These are phyloP conservation scores for Apiotrichum montevideense DNA, from an alignment of 1,284 basidiomycete species.

Conservation along the genomic window DNA sequence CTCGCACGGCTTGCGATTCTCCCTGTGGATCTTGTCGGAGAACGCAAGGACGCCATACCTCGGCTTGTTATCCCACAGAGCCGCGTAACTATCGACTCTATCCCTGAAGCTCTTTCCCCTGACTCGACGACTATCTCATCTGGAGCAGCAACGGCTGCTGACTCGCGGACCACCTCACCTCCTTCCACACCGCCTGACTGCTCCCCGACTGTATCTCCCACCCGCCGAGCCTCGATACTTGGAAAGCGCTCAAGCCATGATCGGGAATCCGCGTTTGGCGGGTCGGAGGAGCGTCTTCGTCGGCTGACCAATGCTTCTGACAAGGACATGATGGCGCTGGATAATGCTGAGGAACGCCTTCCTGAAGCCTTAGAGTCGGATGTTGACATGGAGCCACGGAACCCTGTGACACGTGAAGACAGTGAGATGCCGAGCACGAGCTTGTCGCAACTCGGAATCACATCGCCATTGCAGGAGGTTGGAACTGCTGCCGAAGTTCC, in stretches of 20 bases:
- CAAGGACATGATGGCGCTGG: conserved; percentile 2
- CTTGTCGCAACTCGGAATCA: conserved; percentile 10
- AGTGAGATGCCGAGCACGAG: conserved; percentile 7
- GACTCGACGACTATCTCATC: conserved; percentile 29
- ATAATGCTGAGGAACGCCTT: background rate
- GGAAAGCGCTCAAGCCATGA: conserved; percentile 41
- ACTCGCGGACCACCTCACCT: conserved; percentile 10
- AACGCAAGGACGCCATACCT: conserved; percentile 8
- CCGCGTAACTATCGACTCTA: conserved; percentile 10
- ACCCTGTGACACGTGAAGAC: conserved; percentile 1
- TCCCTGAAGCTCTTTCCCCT: conserved; percentile 9
- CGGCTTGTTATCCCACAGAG: background rate
- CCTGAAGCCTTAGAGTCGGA: background rate
- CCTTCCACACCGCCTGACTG: conserved; percentile 1
- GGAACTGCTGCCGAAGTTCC: background rate
- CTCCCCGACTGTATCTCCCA: background rate
- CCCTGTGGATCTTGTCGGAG: conserved; percentile 13
- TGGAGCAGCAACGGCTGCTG: conserved; percentile 20
- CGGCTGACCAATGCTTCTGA: conserved; percentile 1
- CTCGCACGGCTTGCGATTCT: conserved; percentile 45
- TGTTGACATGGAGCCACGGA: conserved; percentile 1
- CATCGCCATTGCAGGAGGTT: conserved; percentile 5
- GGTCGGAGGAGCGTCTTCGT: conserved; percentile 20
- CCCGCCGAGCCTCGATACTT: conserved; percentile 20
- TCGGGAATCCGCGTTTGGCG: conserved; percentile 31